Evolutionary conservation across 106 monocot species (phyloP), one percentile per base, ranked within the genome.

Genomic region (Xerophyta viscosa): DNA sequence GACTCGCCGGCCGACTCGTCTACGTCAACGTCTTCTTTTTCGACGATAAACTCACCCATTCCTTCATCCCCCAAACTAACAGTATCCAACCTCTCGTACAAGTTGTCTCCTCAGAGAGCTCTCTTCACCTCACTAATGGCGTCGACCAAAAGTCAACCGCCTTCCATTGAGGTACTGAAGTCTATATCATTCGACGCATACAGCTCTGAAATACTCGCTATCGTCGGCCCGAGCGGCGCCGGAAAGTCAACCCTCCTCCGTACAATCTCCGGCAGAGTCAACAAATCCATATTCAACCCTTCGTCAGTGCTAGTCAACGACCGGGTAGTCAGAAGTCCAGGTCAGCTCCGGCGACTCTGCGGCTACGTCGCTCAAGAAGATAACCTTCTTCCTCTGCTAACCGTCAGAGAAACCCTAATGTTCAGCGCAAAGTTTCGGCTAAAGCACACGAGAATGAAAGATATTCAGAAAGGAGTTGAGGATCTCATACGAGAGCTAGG

Each of bases 161-260:
- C n/a, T n/a, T 42, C 78, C 13, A 14, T 60, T 23, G 19, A 29
- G 17, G 52, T 88, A 17, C 89, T 96, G 27, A 82, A 68, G 1
- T 82, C 81, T 1, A 67, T 82, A 43, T 86, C 96, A 29, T 89
- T 96, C 76, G 4, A 57, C 5, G 85, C 89, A 5, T 68, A 57
- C 33, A 69, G 78, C 66, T 78, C 82, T 5, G 68, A 89, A 25
- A 64, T 96, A 28, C 80, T 89, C 53, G 96, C 96, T 62, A 41
- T 96, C 28, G 88, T 85, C 15, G 94, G 94, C 23, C 94, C 94
- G 24, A 94, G 94, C 52, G 94, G 94, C 4, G 81, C 89, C 12
- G 96, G 96, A 19, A 96, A 96, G 71, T 96, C 96, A 0, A 89
- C 96, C 1, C 89, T 96, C 8, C 89, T 96, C 28, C 81, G 89